Conservation (phyloP, 2,329 filamentous ascomycete genomes). For the Hymenoscyphus albidus region DNA sequence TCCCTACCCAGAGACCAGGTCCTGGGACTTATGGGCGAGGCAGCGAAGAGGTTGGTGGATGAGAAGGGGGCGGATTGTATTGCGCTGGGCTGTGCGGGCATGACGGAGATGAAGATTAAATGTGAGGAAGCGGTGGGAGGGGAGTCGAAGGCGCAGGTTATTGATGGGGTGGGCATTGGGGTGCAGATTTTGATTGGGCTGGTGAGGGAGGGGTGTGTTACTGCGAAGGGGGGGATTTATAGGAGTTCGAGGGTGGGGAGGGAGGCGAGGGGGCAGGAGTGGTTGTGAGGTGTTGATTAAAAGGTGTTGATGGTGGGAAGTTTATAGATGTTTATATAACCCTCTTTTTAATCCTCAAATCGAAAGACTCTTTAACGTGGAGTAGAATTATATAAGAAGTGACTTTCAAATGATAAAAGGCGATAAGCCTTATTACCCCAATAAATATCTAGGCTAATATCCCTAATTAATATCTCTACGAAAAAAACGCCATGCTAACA, state of each 20-base stretch:
- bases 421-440: too few relatives aligned
- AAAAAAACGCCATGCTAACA: too few relatives aligned
- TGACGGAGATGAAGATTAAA: conserved; percentile 73
- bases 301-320: not conserved
- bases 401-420: too few relatives aligned
- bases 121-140: conserved; percentile 45
- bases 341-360: conserved; percentile 10
- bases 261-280: conserved; percentile 41
- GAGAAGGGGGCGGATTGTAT: conserved; percentile 60
- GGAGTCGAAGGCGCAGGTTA: conserved; percentile 42
- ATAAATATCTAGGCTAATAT: too few relatives aligned
- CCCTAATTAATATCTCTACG: too few relatives aligned
- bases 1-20: conserved; percentile 62
- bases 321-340: conserved; percentile 12
- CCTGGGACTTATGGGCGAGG: conserved; percentile 59
- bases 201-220: conserved; percentile 43
- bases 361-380: too few relatives aligned
- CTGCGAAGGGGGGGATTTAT: conserved; percentile 43
- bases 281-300: conserved; percentile 31
- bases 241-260: conserved; percentile 39
- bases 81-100: conserved; percentile 84
- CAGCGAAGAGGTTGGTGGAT: conserved; percentile 61
- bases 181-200: conserved; percentile 44
- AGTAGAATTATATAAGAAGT: too few relatives aligned
- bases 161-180: conserved; percentile 48